Evolutionary conservation across 768 basidiomycete genomes (phyloP).

Genomic region (Tephrocybe sp.): DNA sequence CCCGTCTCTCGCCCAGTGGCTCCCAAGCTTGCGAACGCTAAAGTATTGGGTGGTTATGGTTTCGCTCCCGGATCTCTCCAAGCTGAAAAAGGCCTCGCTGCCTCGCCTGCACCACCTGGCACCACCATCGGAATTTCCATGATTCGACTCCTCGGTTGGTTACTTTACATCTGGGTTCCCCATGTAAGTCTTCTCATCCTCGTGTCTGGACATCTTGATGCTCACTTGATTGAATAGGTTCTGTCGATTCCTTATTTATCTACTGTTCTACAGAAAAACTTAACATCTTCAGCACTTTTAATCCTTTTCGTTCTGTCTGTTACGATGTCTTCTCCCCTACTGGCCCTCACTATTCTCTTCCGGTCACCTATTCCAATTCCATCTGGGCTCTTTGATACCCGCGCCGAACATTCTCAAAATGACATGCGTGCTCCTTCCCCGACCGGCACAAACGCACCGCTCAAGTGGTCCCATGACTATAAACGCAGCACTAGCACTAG

Average conservation of each 20-base stretch:
- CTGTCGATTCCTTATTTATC: constrained; percentile 66
- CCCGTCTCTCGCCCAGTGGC: constrained; percentile 47
- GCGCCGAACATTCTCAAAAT: constrained; percentile 39
- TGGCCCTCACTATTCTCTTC: constrained; percentile 61
- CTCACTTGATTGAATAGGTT: constrained; percentile 33
- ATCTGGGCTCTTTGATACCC: constrained; percentile 59
- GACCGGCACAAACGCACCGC: constrained; percentile 36
- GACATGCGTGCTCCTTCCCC: constrained; percentile 46
- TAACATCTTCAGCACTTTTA: constrained; percentile 38
- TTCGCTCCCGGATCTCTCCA: constrained; percentile 45
- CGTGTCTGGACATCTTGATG: not conserved
- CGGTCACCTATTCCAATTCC: constrained; percentile 68
- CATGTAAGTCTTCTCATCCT: constrained; percentile 44
- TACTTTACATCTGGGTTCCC: constrained; percentile 67
- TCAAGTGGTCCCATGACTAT: constrained; percentile 53
- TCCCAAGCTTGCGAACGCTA: constrained; percentile 55
- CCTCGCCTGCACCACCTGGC: constrained; percentile 43
- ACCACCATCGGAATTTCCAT: constrained; percentile 56
- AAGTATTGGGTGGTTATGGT: constrained; percentile 70
- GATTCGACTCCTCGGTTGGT: constrained; percentile 59
- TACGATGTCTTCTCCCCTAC: constrained; percentile 65
- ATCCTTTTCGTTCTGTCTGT: constrained; percentile 62
- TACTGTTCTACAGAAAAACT: constrained; percentile 36
- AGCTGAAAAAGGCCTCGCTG: constrained; percentile 53
- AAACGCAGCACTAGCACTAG: constrained; percentile 65